Conservation (phyloP, 2,329 filamentous ascomycete genomes). For the Colletotrichum brevisporum region DNA sequence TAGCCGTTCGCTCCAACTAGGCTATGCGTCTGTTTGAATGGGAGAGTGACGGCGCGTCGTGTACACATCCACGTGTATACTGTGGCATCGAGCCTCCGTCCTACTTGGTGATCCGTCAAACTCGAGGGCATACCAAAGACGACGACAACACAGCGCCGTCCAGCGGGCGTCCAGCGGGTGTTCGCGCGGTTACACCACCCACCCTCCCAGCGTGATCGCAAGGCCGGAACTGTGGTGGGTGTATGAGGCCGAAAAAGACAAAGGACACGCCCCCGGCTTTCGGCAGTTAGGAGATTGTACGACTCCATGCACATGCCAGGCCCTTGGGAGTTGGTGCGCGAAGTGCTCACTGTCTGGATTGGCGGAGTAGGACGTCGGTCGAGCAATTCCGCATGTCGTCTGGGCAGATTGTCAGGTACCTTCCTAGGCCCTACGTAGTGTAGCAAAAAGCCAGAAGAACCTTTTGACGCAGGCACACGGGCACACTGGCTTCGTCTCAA, state of each 20-base stretch:
- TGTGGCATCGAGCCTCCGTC: neutral
- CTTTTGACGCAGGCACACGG: neutral
- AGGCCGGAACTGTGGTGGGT: conserved; percentile 23
- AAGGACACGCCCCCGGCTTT: conserved; percentile 8
- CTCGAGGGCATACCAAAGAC: conserved; percentile 32
- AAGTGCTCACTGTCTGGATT: too few relatives aligned
- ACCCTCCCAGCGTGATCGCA: neutral
- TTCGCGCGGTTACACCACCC: conserved; percentile 2
- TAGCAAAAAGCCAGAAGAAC: too few relatives aligned
- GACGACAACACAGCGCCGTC: neutral
- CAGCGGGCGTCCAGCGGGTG: conserved; percentile 1
- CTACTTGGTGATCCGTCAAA: conserved; percentile 6
- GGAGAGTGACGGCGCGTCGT: conserved; percentile 14
- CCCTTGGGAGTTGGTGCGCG: conserved; percentile 11
- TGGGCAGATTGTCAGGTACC: neutral
- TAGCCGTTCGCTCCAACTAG: conserved; percentile 25
- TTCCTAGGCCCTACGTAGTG: too few relatives aligned
- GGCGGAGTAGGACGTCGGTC: neutral
- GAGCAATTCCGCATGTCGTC: neutral
- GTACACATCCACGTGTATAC: conserved; percentile 5
- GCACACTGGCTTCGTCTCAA: conserved; percentile 19
- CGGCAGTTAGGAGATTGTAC: conserved; percentile 27
- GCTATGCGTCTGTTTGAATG: conserved; percentile 34
- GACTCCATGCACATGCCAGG: conserved; percentile 34
- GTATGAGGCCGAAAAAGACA: conserved; percentile 11